Conservation (phyloP, 2,329 filamentous ascomycete species). For the Mycogone perniciosa region DNA sequence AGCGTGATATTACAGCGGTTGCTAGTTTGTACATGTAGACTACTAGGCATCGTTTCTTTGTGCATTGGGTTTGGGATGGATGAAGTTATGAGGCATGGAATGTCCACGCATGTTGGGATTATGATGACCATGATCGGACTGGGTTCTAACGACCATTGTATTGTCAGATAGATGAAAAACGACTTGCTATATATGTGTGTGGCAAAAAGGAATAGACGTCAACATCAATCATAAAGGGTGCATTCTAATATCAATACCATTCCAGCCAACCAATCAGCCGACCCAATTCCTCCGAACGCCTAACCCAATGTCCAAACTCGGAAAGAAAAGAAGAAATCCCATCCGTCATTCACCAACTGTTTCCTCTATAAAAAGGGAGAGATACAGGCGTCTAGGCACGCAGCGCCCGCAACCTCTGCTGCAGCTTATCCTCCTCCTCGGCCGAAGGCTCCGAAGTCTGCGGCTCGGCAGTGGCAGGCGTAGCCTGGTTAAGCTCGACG, state of each 20-base stretch:
- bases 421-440: conserved; percentile 71
- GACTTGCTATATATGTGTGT: neutral
- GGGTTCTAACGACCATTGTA: no score
- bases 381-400: conserved; percentile 33
- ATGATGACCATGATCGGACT: neutral
- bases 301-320: neutral
- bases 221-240: no score
- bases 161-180: no score
- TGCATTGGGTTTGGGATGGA: neutral
- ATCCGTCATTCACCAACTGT: neutral
- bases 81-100: neutral
- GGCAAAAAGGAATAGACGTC: no score
- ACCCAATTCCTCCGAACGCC: conserved; percentile 10
- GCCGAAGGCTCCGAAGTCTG: conserved; percentile 61
- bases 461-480: conserved; percentile 52
- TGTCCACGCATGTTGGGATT: neutral
- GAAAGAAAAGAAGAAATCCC: neutral
- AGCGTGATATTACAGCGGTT: conserved; percentile 87
- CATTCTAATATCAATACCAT: no score
- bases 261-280: neutral
- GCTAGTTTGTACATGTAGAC: conserved; percentile 78
- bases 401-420: conserved; percentile 52
- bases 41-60: neutral
- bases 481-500: conserved; percentile 60
- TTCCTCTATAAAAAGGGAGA: conserved; percentile 7